Evolutionary conservation across 352 stramenopile species (phyloP).

Genomic region (Phytophthora agathidicida): DNA sequence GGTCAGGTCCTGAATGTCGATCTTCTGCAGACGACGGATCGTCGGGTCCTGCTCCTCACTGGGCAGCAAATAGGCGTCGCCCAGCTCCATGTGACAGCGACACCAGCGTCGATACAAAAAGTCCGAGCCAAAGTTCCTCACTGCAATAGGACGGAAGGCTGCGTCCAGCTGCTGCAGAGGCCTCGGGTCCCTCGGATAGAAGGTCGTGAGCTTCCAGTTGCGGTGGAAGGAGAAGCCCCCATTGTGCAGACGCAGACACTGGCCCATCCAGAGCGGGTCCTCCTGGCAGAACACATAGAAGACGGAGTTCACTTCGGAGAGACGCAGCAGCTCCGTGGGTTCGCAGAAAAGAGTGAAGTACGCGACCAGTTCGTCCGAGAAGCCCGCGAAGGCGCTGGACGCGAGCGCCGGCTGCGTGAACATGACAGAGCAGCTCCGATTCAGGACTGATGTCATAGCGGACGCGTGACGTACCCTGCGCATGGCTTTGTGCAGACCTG

Average conservation of each 20-base stretch:
- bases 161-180: conserved; percentile 29
- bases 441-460: conserved; percentile 16
- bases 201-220: conserved; percentile 83
- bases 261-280: conserved; percentile 84
- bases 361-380: conserved; percentile 81
- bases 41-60: conserved; percentile 48
- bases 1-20: conserved; percentile 63
- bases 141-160: conserved; percentile 27
- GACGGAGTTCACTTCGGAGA: conserved; percentile 76
- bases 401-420: conserved; percentile 63
- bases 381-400: conserved; percentile 55
- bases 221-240: conserved; percentile 70
- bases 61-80: conserved; percentile 51
- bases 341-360: conserved; percentile 82
- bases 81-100: conserved; percentile 78
- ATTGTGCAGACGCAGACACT: conserved; percentile 72
- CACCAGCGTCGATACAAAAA: conserved; percentile 90
- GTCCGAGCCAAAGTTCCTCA: conserved; percentile 65
- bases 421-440: conserved; percentile 29
- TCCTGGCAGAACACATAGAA: conserved; percentile 85
- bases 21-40: conserved; percentile 54
- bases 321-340: conserved; percentile 57
- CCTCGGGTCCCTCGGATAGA: conserved; percentile 64
- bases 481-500: conserved; percentile 7
- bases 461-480: neutral